These are phyloP conservation scores for Ormosia semicastrata DNA, from an alignment of 306 rosid species.

Conservation along the genomic window DNA sequence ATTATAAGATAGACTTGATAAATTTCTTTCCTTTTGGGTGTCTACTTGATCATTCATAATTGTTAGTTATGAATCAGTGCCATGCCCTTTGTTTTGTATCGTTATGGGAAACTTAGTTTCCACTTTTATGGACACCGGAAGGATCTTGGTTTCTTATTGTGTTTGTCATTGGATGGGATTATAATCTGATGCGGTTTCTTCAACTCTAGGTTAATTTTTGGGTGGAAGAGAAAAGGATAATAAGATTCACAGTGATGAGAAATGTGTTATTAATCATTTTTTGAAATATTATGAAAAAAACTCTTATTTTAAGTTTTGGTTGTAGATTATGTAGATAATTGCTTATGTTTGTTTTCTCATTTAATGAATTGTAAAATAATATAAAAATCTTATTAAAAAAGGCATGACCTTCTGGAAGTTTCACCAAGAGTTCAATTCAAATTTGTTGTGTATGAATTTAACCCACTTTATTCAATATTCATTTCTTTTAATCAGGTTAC, in stretches of 20 bases:
- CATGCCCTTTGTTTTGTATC: not conserved
- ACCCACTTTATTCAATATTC: not conserved
- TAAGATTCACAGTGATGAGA: not conserved
- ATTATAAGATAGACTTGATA: not conserved
- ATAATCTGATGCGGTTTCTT: slow-evolving; percentile 6
- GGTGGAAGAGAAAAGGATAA: not conserved
- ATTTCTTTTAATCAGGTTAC: not conserved
- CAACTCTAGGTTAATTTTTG: not conserved
- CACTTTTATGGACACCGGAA: no score
- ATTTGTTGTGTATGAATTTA: not conserved
- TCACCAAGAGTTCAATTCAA: not conserved
- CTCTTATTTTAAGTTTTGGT: not conserved
- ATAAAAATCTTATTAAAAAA: not conserved
- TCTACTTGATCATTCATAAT: not conserved
- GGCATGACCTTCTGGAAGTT: not conserved
- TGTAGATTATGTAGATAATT: not conserved
- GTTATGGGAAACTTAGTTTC: not conserved
- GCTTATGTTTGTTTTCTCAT: not conserved
- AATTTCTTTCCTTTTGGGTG: not conserved
- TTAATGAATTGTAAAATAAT: not conserved
- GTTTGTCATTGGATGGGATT: no score
- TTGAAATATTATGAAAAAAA: not conserved
- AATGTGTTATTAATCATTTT: not conserved
- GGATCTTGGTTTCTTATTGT: no score
- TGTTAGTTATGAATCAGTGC: not conserved